Conservation (phyloP, 1,284 basidiomycete species). For the Moesziomyces parantarcticus region DNA sequence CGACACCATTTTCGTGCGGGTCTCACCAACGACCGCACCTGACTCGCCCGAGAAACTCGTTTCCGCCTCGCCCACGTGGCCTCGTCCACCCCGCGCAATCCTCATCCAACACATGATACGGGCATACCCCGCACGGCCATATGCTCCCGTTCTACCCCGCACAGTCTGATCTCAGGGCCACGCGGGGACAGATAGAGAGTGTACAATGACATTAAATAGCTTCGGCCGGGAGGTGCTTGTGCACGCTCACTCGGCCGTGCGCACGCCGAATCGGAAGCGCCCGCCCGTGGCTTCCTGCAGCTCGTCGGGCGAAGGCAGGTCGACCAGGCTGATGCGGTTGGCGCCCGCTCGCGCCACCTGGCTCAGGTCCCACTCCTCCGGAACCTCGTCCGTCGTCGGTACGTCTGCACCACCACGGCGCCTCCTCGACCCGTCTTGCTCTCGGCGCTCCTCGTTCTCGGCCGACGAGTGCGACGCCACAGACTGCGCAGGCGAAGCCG, state of each 20-base stretch:
- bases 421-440: background rate
- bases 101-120: too few species aligned
- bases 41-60: background rate
- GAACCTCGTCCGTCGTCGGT: conserved; percentile 17
- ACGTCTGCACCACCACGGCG: too few species aligned
- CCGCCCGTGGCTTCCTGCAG: conserved; percentile 40
- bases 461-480: conserved; percentile 12
- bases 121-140: too few species aligned
- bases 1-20: background rate
- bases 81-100: too few species aligned
- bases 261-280: conserved; percentile 25
- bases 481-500: conserved; percentile 11
- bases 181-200: background rate
- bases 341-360: conserved; percentile 28
- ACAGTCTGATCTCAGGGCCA: too few species aligned
- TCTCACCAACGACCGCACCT: background rate
- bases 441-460: conserved; percentile 1
- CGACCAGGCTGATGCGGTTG: conserved; percentile 43
- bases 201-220: background rate
- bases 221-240: background rate
- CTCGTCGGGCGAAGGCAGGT: conserved; percentile 45
- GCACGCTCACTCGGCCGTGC: conserved; percentile 8
- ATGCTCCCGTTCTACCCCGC: too few species aligned
- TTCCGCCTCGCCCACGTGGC: too few species aligned
- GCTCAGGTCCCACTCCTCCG: conserved; percentile 44